Conservation (phyloP, 176 grass and related monocot genomes). For the Aechmea fasciata region DNA sequence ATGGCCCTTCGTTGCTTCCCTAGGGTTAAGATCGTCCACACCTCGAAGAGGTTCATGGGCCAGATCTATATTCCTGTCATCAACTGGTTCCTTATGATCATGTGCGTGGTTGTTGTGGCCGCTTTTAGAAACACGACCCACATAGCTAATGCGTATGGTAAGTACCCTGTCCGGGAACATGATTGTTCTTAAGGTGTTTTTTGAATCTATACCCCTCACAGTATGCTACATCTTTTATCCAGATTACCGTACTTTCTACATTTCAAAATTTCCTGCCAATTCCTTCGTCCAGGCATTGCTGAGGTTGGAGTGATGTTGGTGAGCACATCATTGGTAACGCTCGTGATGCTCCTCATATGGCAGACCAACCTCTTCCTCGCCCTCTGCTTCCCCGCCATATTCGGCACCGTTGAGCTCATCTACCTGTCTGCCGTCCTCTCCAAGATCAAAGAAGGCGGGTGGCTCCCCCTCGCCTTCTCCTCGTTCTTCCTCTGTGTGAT, state of each 20-base stretch:
- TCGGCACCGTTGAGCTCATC: slow-evolving; percentile 62
- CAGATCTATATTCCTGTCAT: slow-evolving; percentile 98
- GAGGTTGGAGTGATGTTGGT: slow-evolving; percentile 99
- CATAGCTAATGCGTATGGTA: slow-evolving; percentile 95
- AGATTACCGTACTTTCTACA: too few species aligned
- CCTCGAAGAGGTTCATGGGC: slow-evolving; percentile 87
- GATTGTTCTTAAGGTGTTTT: not conserved
- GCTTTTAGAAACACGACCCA: slow-evolving; percentile 81
- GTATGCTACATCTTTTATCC: too few species aligned
- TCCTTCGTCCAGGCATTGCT: slow-evolving; percentile 56
- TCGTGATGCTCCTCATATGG: slow-evolving; percentile 99
- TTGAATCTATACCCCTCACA: slow-evolving; percentile 8
- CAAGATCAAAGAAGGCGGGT: slow-evolving; percentile 85
- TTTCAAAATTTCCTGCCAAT: not conserved
- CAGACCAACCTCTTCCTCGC: slow-evolving; percentile 73
- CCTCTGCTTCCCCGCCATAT: slow-evolving; percentile 63
- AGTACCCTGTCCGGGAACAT: slow-evolving; percentile 6
- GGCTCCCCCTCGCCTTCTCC: slow-evolving; percentile 81
- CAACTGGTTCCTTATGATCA: slow-evolving; percentile 97
- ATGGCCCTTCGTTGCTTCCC: slow-evolving; percentile 98
- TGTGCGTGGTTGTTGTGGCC: slow-evolving; percentile 85
- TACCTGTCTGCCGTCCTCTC: slow-evolving; percentile 81
- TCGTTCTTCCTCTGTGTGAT: slow-evolving; percentile 76
- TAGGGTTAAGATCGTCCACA: slow-evolving; percentile 87
- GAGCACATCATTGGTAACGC: slow-evolving; percentile 81